A percentile compares a stretch with the other conserved stretches of the same genome.
Conservation (phyloP, 2,329 filamentous ascomycete species). For the Penicillium sp. region DNA sequence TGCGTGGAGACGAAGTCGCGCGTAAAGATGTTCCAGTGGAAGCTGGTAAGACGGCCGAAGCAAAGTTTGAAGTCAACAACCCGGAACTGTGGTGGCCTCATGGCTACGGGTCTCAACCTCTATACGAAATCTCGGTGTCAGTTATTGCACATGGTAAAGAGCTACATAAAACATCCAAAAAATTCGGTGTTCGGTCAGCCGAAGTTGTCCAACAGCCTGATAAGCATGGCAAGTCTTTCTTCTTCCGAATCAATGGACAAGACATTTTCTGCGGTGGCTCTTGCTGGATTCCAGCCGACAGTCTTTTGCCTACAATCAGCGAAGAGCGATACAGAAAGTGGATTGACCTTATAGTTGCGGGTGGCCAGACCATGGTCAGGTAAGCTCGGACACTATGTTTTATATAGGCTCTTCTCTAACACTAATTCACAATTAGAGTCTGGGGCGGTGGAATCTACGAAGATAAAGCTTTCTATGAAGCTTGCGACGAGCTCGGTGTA, state of each 20-base stretch:
- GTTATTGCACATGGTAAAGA: slow-evolving; percentile 37
- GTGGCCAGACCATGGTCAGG: slow-evolving; percentile 63
- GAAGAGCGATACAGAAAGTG: slow-evolving; percentile 58
- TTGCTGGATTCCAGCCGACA: slow-evolving; percentile 68
- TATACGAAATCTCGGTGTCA: slow-evolving; percentile 57
- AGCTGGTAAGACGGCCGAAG: slow-evolving; percentile 33
- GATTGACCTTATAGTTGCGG: slow-evolving; percentile 61
- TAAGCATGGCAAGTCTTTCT: slow-evolving; percentile 62
- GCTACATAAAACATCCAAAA: slow-evolving; percentile 50
- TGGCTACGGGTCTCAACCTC: slow-evolving; percentile 59
- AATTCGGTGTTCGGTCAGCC: slow-evolving; percentile 58
- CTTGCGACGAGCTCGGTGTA: slow-evolving; percentile 75
- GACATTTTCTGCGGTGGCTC: slow-evolving; percentile 66
- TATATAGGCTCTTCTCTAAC: too few relatives aligned
- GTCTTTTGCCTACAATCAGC: slow-evolving; percentile 57
- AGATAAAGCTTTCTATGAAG: slow-evolving; percentile 70
- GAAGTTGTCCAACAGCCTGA: slow-evolving; percentile 45
- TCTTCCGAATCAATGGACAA: slow-evolving; percentile 65
- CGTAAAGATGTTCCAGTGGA: slow-evolving; percentile 45
- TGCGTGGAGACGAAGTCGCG: slow-evolving; percentile 37
- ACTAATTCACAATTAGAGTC: slow-evolving; percentile 40
- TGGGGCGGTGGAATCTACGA: slow-evolving; percentile 82
- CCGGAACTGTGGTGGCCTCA: slow-evolving; percentile 62
- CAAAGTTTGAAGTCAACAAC: slow-evolving; percentile 41
- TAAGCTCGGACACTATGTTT: slow-evolving; percentile 9